phyloP scores from a whole-genome alignment of 1,139 yeast species.

The Nematodospora anomalae region DNA sequence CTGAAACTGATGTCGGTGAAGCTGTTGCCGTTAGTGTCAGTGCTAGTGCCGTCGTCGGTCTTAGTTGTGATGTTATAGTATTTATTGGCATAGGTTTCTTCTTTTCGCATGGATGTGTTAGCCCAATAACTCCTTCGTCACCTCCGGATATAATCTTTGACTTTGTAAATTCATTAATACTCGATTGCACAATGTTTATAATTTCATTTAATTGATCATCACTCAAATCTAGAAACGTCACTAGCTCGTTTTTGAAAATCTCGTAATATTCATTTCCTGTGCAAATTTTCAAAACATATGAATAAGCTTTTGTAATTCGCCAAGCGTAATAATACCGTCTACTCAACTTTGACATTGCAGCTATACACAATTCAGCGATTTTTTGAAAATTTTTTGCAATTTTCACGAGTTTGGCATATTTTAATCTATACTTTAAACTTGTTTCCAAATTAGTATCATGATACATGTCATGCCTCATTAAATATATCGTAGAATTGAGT shows the following conservation, averaged over 20 bases:
- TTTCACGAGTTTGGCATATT: constrained; percentile 22
- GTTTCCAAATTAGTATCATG: constrained; percentile 16
- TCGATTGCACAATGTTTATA: constrained; percentile 23
- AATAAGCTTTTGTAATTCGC: constrained; percentile 41
- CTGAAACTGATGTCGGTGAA: neutral
- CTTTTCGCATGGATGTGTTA: neutral
- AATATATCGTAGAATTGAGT: constrained; percentile 24
- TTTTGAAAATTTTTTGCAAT: constrained; percentile 22
- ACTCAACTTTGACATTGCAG: constrained; percentile 30
- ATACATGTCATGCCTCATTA: constrained; percentile 18
- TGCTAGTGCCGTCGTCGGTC: neutral
- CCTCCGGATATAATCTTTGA: constrained; percentile 5
- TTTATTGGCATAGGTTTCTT: too few species aligned
- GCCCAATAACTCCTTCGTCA: neutral
- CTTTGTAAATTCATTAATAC: constrained; percentile 18
- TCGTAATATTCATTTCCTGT: constrained; percentile 25
- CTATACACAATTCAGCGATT: constrained; percentile 22
- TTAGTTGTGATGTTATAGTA: too few species aligned
- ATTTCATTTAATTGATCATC: constrained; percentile 29
- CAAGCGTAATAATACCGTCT: constrained; percentile 46
- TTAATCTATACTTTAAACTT: constrained; percentile 17
- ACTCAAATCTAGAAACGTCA: constrained; percentile 11
- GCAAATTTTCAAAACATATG: constrained; percentile 25
- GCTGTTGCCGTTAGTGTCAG: neutral
- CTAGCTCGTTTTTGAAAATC: constrained; percentile 5